phyloP scores from a whole-genome alignment of 148 eudicot genomes.

The Rhododendron griersonianum region DNA sequence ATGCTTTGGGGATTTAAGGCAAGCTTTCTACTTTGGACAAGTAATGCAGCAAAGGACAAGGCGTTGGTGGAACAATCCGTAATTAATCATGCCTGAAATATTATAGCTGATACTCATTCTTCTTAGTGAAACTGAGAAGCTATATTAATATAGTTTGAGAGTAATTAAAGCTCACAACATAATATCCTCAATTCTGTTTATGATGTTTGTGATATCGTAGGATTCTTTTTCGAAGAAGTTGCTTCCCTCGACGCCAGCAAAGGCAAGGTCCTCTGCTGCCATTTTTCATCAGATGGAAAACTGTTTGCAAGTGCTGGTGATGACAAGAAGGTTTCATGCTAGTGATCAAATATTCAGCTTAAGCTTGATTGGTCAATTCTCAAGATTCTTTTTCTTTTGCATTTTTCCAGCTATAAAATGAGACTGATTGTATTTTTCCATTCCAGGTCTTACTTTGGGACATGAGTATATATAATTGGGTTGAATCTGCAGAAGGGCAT shows the following conservation, averaged over 20 bases:
- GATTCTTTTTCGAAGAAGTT: conserved; percentile 17
- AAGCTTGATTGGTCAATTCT: neutral
- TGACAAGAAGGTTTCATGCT: conserved; percentile 39
- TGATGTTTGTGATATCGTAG: neutral
- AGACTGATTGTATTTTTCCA: neutral
- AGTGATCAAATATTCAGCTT: neutral
- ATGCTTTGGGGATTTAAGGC: neutral
- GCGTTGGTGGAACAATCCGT: neutral
- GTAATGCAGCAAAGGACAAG: neutral
- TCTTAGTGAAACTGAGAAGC: neutral
- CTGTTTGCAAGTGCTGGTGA: conserved; percentile 53
- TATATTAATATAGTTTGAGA: neutral
- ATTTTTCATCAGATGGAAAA: conserved; percentile 44
- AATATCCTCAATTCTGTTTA: neutral
- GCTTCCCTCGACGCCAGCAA: conserved; percentile 12
- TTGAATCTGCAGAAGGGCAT: conserved; percentile 22
- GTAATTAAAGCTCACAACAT: neutral
- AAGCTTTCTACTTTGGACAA: neutral
- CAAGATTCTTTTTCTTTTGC: neutral
- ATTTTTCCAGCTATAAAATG: neutral
- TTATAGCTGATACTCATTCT: neutral
- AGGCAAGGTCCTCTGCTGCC: conserved; percentile 39
- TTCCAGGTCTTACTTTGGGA: conserved; percentile 35
- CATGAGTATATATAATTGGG: conserved; percentile 10
- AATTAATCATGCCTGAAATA: neutral